Evolutionary conservation across 139 green algal species (phyloP), one percentile per base, ranked within the genome.

Genomic region (Chlorella sp.): DNA sequence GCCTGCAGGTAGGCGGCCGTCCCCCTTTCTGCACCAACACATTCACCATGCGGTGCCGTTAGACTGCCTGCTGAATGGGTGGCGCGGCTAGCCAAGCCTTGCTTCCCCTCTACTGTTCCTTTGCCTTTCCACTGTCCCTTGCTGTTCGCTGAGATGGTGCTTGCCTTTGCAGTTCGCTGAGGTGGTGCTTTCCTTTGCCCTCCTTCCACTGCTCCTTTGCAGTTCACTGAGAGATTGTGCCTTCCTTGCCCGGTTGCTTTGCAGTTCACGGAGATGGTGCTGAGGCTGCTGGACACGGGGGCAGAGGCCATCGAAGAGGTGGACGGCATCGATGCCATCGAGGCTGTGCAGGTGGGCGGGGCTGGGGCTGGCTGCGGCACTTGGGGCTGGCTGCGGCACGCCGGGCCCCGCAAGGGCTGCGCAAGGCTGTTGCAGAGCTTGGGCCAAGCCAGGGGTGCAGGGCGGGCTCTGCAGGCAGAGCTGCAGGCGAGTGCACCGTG

Each of bases 321-420:
- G 32, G 88, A 92, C n/a, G 90, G 88, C 75, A 92, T 93, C 17
- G 80, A 90, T 40, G 88, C 85, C 22, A 78, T 93, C 6, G 90
- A 93, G 58, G 60, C 68, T 1, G 76, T 82, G 36, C 76, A 82
- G 76, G 76, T 82, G 36, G 19, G 13, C 19, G 0, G 2, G 2
- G 3, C 32, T 38, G 38, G 13, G 26, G 67, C 4, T 76, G 38
- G 56, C 16, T 16, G 11, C 19, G 5, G 40, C n/a, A 36, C n/a
- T 24, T 51, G 16, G 13, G 67, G 32, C 7, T 43, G 3, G 65
- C n/a, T 38, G 17, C 7, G 3, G 8, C 6, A 14, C 22, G 5
- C 7, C 32, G 13, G 20, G n/a, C 2, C 32, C 32, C n/a, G n/a
- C n/a, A n/a, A n/a, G n/a, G n/a, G n/a, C n/a, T n/a, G n/a, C n/a